Evolutionary conservation across 2,329 filamentous ascomycete species (phyloP), one percentile per base, ranked within the genome.

Genomic region (Fusarium protoensiforme): DNA sequence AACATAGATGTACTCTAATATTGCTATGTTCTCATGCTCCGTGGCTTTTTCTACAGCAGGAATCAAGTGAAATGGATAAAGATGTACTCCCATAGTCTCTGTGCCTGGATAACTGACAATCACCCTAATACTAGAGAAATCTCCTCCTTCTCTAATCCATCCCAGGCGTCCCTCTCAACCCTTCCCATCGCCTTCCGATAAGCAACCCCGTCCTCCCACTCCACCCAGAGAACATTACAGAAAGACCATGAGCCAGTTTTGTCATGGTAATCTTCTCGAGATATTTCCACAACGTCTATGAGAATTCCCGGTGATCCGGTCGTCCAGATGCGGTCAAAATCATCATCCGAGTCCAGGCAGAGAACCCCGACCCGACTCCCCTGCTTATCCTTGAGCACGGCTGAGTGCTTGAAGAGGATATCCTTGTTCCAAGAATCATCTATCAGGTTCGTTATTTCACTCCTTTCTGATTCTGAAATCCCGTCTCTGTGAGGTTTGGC

Each of bases 181-280:
- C 46, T 60, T 11, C 65, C 65, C 13, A 65, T 46, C 9, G 61
- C 65, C 48, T 33, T 68, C 7, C 65, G 43, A 48, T 48, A 61
- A 6, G 65, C 65, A 41, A 65, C 31, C 3, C 56, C 61, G 4
- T 57, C 61, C 7, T 65, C 61, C 65, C 65, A 65, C 20, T 35
- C 27, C 14, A 68, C 65, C 65, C 65, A 68, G 27, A 68, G 61
- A 33, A 68, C 65, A 51, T 65, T 68, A 7, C 24, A 51, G 27
- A 68, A 61, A 5, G 53, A 61, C 61, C 56, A 65, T 5, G 56
- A 51, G 9, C 59, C 61, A 22, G 35, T 24, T 8, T 31, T 51
- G 14, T 29, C 33, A 18, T 29, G 24, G 7, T 58, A 10, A 4
- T 65, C 27, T 5, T 61, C 66, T 8, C 57, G 61, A 8, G 66